phyloP scores from a whole-genome alignment of 257 asterid genomes.

The Prunella vulgaris region DNA sequence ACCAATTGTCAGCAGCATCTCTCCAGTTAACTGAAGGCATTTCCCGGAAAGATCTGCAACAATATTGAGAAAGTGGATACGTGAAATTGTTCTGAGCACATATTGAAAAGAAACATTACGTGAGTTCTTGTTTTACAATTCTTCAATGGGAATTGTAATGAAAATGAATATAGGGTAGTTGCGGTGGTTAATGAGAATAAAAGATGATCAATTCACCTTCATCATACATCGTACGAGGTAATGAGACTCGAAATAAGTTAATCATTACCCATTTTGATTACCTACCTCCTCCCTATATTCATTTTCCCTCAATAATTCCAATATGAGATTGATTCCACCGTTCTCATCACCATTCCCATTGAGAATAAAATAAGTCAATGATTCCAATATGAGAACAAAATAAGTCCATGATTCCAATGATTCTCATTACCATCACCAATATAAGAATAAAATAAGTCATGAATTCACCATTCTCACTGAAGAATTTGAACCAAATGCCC shows the following conservation, averaged over 20 bases:
- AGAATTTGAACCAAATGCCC: background rate
- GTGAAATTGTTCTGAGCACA: background rate
- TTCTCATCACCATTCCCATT: background rate
- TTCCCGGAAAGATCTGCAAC: constrained; percentile 59
- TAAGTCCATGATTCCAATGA: too few species aligned
- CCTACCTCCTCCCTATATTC: background rate
- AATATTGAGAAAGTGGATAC: background rate
- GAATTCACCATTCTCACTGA: background rate
- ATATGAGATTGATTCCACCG: too few species aligned
- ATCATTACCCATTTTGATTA: background rate
- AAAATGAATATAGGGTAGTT: background rate
- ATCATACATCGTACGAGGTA: background rate
- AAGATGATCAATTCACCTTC: background rate
- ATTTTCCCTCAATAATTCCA: background rate
- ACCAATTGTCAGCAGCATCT: constrained; percentile 97
- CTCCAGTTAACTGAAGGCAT: constrained; percentile 93
- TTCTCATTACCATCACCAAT: too few species aligned
- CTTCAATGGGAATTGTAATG: background rate
- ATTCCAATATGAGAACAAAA: too few species aligned
- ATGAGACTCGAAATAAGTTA: background rate
- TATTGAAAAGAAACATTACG: background rate
- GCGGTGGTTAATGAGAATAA: background rate
- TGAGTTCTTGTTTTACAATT: too few species aligned
- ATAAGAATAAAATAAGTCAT: too few species aligned
- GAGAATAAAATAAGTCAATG: too few species aligned